Evolutionary conservation across 2,329 filamentous ascomycete species (phyloP).

Genomic region (Fusarium devonianum): DNA sequence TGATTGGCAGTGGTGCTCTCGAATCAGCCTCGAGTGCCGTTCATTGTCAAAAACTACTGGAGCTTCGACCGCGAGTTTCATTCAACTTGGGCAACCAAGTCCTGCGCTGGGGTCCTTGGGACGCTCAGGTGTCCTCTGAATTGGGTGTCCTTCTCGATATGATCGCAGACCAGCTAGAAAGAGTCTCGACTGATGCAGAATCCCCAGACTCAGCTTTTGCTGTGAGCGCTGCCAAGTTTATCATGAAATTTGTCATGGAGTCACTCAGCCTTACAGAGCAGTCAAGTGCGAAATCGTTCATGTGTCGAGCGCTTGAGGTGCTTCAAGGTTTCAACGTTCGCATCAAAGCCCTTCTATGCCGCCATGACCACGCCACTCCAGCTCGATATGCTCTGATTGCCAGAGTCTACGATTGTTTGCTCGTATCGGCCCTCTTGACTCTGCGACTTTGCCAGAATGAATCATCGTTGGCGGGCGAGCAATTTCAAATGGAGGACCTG

Average conservation of each 20-base stretch:
- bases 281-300: conserved; percentile 50
- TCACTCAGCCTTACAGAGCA: conserved; percentile 51
- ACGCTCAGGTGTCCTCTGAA: conserved; percentile 66
- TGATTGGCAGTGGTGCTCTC: conserved; percentile 63
- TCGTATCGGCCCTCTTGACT: conserved; percentile 48
- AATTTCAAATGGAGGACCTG: conserved; percentile 57
- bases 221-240: conserved; percentile 51
- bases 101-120: conserved; percentile 65
- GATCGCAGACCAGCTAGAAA: conserved; percentile 56
- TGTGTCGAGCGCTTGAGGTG: conserved; percentile 53
- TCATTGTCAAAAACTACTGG: conserved; percentile 41
- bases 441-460: conserved; percentile 54
- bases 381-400: conserved; percentile 23
- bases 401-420: conserved; percentile 42
- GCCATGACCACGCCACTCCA: neutral
- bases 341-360: conserved; percentile 26
- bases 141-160: conserved; percentile 68
- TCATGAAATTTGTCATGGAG: conserved; percentile 57
- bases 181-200: neutral
- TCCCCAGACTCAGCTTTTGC: conserved; percentile 24
- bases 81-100: conserved; percentile 58
- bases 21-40: conserved; percentile 47
- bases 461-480: conserved; percentile 43
- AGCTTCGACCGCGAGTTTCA: conserved; percentile 45
- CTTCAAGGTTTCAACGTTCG: conserved; percentile 51